phyloP scores from a whole-genome alignment of 177 flowering plant species.

The Telopea speciosissima region DNA sequence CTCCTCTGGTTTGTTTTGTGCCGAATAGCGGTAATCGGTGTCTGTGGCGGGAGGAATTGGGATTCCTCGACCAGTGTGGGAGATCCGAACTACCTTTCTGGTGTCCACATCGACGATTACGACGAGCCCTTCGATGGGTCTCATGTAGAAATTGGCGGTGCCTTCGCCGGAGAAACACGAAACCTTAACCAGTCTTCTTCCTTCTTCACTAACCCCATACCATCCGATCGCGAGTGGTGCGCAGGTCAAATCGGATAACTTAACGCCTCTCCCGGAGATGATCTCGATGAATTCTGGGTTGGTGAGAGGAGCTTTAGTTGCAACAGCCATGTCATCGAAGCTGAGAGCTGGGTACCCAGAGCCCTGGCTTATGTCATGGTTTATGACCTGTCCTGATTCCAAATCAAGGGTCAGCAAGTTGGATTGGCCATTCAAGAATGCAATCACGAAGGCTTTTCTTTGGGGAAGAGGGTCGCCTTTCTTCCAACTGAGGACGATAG shows the following conservation, averaged over 20 bases:
- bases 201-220: slow-evolving; percentile 41
- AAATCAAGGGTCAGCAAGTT: slow-evolving; percentile 28
- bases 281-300: slow-evolving; percentile 21
- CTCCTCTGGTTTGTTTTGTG: not conserved
- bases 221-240: slow-evolving; percentile 36
- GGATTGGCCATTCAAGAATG: slow-evolving; percentile 15
- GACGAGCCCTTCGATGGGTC: slow-evolving; percentile 47
- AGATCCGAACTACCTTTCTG: slow-evolving; percentile 22
- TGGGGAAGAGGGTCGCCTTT: slow-evolving; percentile 32
- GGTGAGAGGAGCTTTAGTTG: slow-evolving; percentile 10
- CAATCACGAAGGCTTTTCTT: slow-evolving; percentile 32
- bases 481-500: slow-evolving; percentile 29
- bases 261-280: slow-evolving; percentile 27
- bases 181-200: slow-evolving; percentile 31
- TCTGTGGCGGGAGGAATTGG: slow-evolving; percentile 33
- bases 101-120: slow-evolving; percentile 36
- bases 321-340: slow-evolving; percentile 22
- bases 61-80: slow-evolving; percentile 26
- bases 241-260: slow-evolving; percentile 26
- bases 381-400: slow-evolving; percentile 16
- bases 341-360: slow-evolving; percentile 37
- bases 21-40: slow-evolving; percentile 44
- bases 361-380: slow-evolving; percentile 4
- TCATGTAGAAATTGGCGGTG: slow-evolving; percentile 48
- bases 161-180: slow-evolving; percentile 32